Base-by-base conservation (phyloP, 2,329 filamentous ascomycete genomes). In the Ophiostoma ulmi region DNA sequence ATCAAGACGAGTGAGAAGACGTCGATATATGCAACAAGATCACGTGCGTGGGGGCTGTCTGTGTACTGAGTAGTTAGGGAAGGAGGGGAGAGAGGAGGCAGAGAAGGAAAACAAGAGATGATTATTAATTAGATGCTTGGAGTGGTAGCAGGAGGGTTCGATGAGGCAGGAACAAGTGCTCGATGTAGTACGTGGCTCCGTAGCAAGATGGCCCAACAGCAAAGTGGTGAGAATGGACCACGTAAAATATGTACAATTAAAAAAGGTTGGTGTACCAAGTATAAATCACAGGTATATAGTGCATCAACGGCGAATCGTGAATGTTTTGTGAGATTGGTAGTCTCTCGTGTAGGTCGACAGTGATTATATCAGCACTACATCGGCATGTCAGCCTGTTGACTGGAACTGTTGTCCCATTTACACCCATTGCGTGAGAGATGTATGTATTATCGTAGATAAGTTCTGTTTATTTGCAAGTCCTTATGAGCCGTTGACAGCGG, bases 11-110 rank as follows among this genome's bases (percentile, higher is more conserved):
- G 61, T 31, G 13, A 64, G 31, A 38, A 20, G 20, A 31, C 14
- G 61, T 38, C 11, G 35, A 38, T 36, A 38, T 6, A 64, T 64
- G 20, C 52, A 58, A 20, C 7, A 17, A 64, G 11, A 38, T 64
- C 61, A 64, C 61, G 61, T 64, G 61, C 14, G 61, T 38, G 61
- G 61, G 61, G 61, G 58, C 17, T 35, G 6, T 22, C 31, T 17
- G 61, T 31, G 1, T 58, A 17, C 31, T 17, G 61, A 14, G 1
- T 58, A 17, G 55, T 31, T 10, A 14, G 22, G 22, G 22, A n/a
- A 52, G 48, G 17, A n/a, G 22, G 22, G 55, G 55, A 31, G 26
- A 63, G 58, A 58, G 26, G 58, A 63, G 35, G 58, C 31, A 31
- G 26, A 63, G 22, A 63, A 63, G 3, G 17, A 48, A 5, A 31